Percentiles rank a stretch among this genome's conserved stretches.
Evolutionary conservation across 495 filamentous ascomycete genomes (phyloP).

Genomic region (Echria macrotheca): DNA sequence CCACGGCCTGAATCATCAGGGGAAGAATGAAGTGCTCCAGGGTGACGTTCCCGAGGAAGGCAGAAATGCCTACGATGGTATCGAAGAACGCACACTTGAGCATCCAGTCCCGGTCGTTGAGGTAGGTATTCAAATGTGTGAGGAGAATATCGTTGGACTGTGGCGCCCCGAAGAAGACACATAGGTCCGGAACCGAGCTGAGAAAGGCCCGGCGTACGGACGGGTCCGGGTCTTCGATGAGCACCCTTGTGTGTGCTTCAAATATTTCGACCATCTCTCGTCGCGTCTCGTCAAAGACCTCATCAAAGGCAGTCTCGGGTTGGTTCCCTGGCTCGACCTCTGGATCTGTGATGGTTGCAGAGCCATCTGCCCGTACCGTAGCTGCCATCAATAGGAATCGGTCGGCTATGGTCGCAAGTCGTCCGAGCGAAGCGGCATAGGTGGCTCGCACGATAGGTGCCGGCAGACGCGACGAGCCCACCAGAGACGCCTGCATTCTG

Average conservation of each 20-base stretch:
- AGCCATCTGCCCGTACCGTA: conserved; percentile 76
- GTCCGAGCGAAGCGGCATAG: conserved; percentile 88
- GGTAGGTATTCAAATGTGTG: conserved; percentile 93
- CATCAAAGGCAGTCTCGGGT: conserved; percentile 60
- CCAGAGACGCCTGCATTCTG: conserved; percentile 66
- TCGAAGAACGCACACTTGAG: conserved; percentile 96
- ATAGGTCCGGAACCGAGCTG: conserved; percentile 86
- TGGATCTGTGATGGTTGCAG: conserved; percentile 69
- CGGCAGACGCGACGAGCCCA: conserved; percentile 49
- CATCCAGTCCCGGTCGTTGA: conserved; percentile 96
- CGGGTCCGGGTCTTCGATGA: conserved; percentile 80
- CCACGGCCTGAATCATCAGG: conserved; percentile 93
- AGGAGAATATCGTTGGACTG: conserved; percentile 91
- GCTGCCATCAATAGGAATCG: conserved; percentile 88
- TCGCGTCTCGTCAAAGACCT: conserved; percentile 76
- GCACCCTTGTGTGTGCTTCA: conserved; percentile 77
- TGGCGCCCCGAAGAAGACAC: conserved; percentile 86
- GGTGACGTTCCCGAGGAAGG: conserved; percentile 79
- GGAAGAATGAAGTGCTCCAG: conserved; percentile 95
- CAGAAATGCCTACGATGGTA: conserved; percentile 86
- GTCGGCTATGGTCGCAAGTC: conserved; percentile 81
- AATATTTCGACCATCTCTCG: conserved; percentile 73
- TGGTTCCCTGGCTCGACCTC: conserved; percentile 68
- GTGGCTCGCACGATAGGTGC: conserved; percentile 74
- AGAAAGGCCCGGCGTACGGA: conserved; percentile 91